Evolutionary conservation across 441 rosid species (phyloP).

Genomic region (Corymbia citriodora): DNA sequence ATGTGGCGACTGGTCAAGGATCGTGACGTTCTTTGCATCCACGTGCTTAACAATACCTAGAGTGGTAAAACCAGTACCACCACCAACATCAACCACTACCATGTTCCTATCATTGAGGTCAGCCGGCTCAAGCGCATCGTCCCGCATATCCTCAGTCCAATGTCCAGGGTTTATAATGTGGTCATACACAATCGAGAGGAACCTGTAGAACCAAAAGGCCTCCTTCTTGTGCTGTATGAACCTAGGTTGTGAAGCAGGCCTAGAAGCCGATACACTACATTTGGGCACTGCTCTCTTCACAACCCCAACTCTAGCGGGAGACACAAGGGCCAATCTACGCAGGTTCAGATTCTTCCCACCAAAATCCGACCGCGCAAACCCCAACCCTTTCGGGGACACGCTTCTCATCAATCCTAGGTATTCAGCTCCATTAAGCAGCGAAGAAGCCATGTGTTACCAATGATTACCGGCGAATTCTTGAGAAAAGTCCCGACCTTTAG

Average conservation of each 20-base stretch:
- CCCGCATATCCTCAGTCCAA: constrained; percentile 99
- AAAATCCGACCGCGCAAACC: constrained; percentile 36
- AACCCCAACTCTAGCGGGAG: constrained; percentile 15
- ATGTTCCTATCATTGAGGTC: constrained; percentile 61
- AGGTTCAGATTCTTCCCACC: constrained; percentile 24
- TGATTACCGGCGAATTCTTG: not conserved
- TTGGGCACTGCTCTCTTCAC: constrained; percentile 24
- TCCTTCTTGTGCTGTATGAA: constrained; percentile 97
- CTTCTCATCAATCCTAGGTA: constrained; percentile 27
- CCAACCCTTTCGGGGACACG: constrained; percentile 30
- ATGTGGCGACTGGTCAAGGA: constrained; percentile 93
- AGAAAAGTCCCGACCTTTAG: not conserved
- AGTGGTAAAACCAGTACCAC: constrained; percentile 95
- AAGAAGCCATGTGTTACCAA: constrained; percentile 47
- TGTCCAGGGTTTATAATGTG: constrained; percentile 87
- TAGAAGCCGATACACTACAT: constrained; percentile 62
- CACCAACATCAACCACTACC: constrained; percentile 96
- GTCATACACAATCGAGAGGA: constrained; percentile 89
- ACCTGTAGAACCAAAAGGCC: constrained; percentile 97
- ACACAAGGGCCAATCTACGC: constrained; percentile 23
- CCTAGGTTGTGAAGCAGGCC: constrained; percentile 94
- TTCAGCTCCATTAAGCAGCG: constrained; percentile 62
- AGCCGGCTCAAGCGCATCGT: constrained; percentile 92
- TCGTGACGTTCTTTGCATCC: constrained; percentile 84
- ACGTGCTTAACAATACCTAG: constrained; percentile 91